A percentile compares a stretch with the other conserved stretches of the same genome.
These are phyloP conservation scores for Trichosporon sp. DNA, from an alignment of 1,284 basidiomycete species.

Conservation along the genomic window DNA sequence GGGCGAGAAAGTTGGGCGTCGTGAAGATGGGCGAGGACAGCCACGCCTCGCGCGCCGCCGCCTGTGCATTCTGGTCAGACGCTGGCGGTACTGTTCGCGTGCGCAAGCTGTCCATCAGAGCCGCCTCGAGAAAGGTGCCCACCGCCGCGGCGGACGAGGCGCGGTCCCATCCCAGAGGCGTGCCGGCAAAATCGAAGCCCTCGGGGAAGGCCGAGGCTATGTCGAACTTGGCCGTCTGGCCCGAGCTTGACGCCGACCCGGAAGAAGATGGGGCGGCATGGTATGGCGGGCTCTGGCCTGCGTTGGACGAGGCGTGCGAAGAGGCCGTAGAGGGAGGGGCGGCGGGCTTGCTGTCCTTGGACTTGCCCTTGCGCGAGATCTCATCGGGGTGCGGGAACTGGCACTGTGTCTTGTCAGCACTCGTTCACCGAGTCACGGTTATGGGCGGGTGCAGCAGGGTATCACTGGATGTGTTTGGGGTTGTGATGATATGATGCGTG, in stretches of 20 bases:
- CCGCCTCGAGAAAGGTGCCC: slow-evolving; percentile 8
- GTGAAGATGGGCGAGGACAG: slow-evolving; percentile 18
- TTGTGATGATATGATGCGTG: not conserved
- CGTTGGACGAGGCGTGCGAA: not conserved
- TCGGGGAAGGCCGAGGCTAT: slow-evolving; percentile 27
- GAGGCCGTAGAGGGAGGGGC: not conserved
- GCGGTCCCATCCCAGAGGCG: slow-evolving; percentile 26
- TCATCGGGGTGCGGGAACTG: slow-evolving; percentile 40
- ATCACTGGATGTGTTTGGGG: too few relatives aligned
- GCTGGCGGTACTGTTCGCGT: not conserved
- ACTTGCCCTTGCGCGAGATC: slow-evolving; percentile 26
- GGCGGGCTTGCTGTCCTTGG: slow-evolving; percentile 6
- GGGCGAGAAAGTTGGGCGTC: slow-evolving; percentile 40
- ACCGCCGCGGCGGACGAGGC: slow-evolving; percentile 32
- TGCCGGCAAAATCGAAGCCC: slow-evolving; percentile 24
- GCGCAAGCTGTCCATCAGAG: not conserved
- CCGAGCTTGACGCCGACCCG: not conserved
- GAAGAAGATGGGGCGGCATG: not conserved
- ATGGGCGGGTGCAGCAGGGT: not conserved
- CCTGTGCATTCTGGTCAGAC: not conserved
- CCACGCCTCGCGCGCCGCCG: not conserved
- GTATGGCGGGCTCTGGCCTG: not conserved
- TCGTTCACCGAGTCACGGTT: not conserved
- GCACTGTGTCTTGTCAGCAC: slow-evolving; percentile 34
- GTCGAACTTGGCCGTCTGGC: slow-evolving; percentile 21